Evolutionary conservation across 176 grass and related monocot genomes (phyloP).

Genomic region (Cymbopogon citratus): DNA sequence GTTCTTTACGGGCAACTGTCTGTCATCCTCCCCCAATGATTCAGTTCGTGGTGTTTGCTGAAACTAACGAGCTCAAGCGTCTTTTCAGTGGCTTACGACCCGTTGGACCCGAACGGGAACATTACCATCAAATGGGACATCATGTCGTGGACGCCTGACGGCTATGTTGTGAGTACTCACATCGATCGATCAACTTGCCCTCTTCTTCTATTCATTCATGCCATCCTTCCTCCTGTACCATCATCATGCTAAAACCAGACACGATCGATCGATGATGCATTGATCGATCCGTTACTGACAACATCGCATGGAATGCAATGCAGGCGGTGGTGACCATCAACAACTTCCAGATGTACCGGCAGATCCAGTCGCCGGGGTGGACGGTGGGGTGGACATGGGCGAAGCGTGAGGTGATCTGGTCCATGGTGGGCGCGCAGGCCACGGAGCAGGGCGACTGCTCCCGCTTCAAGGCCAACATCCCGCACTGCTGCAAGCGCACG

Average conservation of each 20-base stretch:
- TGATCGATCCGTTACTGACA: too few relatives aligned
- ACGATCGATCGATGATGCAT: not conserved
- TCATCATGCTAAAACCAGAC: not conserved
- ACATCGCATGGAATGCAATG: not conserved
- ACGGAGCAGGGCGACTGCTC: slow-evolving; percentile 98
- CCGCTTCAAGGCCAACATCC: slow-evolving; percentile 74
- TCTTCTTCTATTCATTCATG: not conserved
- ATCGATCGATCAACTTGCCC: not conserved
- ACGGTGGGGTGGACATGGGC: slow-evolving; percentile 77
- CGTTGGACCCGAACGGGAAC: slow-evolving; percentile 88
- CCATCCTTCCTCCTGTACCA: not conserved
- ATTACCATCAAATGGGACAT: slow-evolving; percentile 99
- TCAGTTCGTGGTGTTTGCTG: not conserved
- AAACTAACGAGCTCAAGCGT: not conserved
- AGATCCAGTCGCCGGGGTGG: slow-evolving; percentile 82
- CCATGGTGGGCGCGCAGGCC: slow-evolving; percentile 86
- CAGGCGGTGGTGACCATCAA: slow-evolving; percentile 86
- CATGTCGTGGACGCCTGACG: slow-evolving; percentile 86
- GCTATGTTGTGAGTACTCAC: slow-evolving; percentile 74
- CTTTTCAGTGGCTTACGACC: slow-evolving; percentile 71
- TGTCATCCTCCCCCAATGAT: not conserved
- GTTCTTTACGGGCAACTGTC: not conserved
- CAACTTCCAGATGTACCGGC: slow-evolving; percentile 94
- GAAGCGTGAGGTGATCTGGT: slow-evolving; percentile 89
- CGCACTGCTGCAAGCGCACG: slow-evolving; percentile 78